Evolutionary conservation across 441 rosid species (phyloP).

Genomic region (Pelargonium fulgidum): DNA sequence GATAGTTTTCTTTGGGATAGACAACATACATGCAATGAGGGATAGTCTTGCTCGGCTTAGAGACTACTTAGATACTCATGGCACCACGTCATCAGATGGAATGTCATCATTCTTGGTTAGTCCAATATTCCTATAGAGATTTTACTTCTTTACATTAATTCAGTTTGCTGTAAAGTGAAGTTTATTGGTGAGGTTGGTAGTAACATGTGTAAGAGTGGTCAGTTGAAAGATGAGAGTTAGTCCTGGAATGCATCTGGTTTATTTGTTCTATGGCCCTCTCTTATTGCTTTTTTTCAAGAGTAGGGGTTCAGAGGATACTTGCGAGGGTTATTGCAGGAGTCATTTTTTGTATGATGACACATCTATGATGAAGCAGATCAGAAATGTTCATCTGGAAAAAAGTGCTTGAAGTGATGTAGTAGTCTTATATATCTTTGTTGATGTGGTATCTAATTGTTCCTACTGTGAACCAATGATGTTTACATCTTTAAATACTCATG

Average conservation of each 20-base stretch:
- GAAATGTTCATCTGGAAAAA: background rate
- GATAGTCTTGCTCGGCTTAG: slow-evolving; percentile 95
- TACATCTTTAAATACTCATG: too few relatives aligned
- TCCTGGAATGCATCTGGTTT: background rate
- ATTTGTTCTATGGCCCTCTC: background rate
- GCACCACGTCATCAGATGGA: slow-evolving; percentile 94
- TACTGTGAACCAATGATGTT: too few relatives aligned
- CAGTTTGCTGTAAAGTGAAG: background rate
- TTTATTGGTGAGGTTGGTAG: background rate
- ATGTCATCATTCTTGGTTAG: slow-evolving; percentile 93
- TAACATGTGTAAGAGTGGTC: background rate
- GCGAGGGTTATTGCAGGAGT: background rate
- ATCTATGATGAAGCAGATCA: background rate
- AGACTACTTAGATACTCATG: slow-evolving; percentile 94
- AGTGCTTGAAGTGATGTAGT: background rate
- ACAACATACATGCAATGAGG: slow-evolving; percentile 98
- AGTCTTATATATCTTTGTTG: too few relatives aligned
- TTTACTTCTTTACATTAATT: background rate
- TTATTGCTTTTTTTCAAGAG: background rate
- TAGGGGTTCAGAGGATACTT: background rate
- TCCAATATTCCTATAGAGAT: slow-evolving; percentile 1
- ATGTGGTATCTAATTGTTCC: too few relatives aligned
- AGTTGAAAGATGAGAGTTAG: background rate
- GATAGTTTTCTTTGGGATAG: slow-evolving; percentile 97
- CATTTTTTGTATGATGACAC: background rate